Evolutionary conservation across 2,329 filamentous ascomycete species (phyloP).

Genomic region (Diaporthe longicolla): DNA sequence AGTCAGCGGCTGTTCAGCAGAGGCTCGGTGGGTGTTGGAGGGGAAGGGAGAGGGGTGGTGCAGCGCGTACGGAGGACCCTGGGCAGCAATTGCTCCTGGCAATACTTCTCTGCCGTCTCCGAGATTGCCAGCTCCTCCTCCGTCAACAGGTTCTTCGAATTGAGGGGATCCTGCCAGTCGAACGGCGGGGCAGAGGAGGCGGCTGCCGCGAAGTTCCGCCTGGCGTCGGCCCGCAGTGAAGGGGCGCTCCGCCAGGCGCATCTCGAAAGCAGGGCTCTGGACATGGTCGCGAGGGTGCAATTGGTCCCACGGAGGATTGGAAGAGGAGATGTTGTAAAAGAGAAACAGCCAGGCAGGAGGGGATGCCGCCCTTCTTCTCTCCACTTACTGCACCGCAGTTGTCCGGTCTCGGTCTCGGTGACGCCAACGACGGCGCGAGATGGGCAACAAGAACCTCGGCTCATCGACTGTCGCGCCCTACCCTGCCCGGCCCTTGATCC

Average conservation of each 20-base stretch:
- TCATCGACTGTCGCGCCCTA: conserved; percentile 14
- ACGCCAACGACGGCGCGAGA: conserved; percentile 21
- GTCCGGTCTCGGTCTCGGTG: conserved; percentile 33
- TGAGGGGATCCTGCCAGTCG: conserved; percentile 93
- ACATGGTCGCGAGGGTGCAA: conserved; percentile 38
- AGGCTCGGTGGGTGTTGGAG: not conserved
- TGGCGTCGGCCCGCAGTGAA: conserved; percentile 37
- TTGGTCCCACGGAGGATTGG: conserved; percentile 11
- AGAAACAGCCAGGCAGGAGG: not conserved
- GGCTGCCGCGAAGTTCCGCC: conserved; percentile 46
- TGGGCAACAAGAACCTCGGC: conserved; percentile 26
- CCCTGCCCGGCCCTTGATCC: conserved; percentile 17
- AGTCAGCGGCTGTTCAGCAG: conserved; percentile 8
- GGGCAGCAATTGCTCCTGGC: conserved; percentile 89
- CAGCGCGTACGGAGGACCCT: conserved; percentile 81
- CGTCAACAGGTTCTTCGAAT: conserved; percentile 80
- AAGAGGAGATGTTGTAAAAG: not conserved
- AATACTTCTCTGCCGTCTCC: conserved; percentile 93
- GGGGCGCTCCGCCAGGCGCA: conserved; percentile 38
- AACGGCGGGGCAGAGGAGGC: conserved; percentile 64
- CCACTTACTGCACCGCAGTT: conserved; percentile 9
- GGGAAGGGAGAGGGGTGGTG: not conserved
- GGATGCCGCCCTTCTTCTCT: conserved; percentile 19
- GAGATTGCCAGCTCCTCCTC: conserved; percentile 92
- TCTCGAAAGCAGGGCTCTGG: conserved; percentile 37